A percentile compares a stretch with the other conserved stretches of the same genome.
These are phyloP conservation scores for Lachnellula occidentalis DNA, from an alignment of 2,329 filamentous ascomycete species.

Conservation along the genomic window DNA sequence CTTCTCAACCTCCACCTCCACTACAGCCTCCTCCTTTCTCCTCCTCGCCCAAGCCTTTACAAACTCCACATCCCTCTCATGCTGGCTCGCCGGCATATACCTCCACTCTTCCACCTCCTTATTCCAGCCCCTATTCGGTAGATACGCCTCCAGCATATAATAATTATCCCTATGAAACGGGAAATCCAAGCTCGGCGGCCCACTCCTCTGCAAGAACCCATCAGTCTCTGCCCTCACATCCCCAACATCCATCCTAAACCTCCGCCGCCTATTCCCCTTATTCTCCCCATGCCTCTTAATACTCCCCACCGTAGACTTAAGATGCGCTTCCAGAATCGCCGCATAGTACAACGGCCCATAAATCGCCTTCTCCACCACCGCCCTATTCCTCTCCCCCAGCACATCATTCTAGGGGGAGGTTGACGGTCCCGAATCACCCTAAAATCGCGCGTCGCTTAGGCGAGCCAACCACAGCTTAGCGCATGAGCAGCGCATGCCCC, in stretches of 20 bases:
- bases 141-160: conserved; percentile 51
- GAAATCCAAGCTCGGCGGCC: conserved; percentile 46
- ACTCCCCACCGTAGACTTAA: conserved; percentile 40
- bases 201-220: conserved; percentile 44
- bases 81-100: conserved; percentile 33
- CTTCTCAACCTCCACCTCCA: too few relatives aligned
- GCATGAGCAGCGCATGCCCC: too few relatives aligned
- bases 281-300: conserved; percentile 44
- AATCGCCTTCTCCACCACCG: conserved; percentile 41
- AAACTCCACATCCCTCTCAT: conserved; percentile 16
- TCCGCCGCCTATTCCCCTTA: conserved; percentile 40
- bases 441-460: too few relatives aligned
- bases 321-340: conserved; percentile 42
- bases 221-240: conserved; percentile 45
- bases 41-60: conserved; percentile 12
- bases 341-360: conserved; percentile 45
- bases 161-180: conserved; percentile 53
- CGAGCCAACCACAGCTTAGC: too few relatives aligned
- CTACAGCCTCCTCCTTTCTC: neutral
- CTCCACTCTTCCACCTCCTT: conserved; percentile 41
- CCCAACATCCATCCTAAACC: conserved; percentile 40
- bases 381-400: conserved; percentile 39
- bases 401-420: conserved; percentile 6
- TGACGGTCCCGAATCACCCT: too few relatives aligned
- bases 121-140: conserved; percentile 52